Base-by-base conservation (phyloP, 75 land plant genomes). In the Cryptomeria japonica region DNA sequence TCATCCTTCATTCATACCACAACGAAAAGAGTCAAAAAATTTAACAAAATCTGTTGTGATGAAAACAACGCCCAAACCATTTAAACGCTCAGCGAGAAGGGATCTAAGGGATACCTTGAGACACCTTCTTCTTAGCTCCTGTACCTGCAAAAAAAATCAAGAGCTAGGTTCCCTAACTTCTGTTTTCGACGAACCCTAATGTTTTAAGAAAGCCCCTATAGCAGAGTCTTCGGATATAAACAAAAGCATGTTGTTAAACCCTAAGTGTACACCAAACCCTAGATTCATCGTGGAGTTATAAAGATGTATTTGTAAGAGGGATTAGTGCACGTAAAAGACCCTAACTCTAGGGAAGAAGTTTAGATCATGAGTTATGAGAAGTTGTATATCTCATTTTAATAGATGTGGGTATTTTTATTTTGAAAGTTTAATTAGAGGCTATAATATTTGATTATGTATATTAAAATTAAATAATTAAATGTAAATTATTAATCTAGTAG, bases 1-100 rank as follows among this genome's bases (percentile, higher is more conserved):
- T 91, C 96, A 93, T 95, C 25, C 14, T 79, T 11, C 22, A 41
- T 42, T 72, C 42, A 58, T 34, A 25, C 78, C 44, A 73, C 49
- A 58, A 22, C 18, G 3, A 58, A 58, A 19, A 58, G 22, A 5
- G 6, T 19, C 22, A 58, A 22, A 28, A 55, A 64, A 32, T 34
- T n/a, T 2, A 5, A 22, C 0, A 87, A 5, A 58, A 58, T 18
- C 22, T 18, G 64, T 22, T 22, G 16, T 22, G 0, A 58, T 6
- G 28, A 3, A 58, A 58, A 58, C 64, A 58, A 58, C 0, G 64
- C 0, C 22, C 25, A 58, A 22, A 58, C 0, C 64, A 22, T 58
- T 19, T 14, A 14, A 51, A 51, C 55, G 16, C 55, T 14, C 4
- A 58, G 64, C 16, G 22, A 3, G 5, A 22, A 58, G 28, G 22